Percentiles rank a stretch among this genome's conserved stretches.
phyloP scores from a whole-genome alignment of 305 asterid genomes.

The Fraxinus baroniana region DNA sequence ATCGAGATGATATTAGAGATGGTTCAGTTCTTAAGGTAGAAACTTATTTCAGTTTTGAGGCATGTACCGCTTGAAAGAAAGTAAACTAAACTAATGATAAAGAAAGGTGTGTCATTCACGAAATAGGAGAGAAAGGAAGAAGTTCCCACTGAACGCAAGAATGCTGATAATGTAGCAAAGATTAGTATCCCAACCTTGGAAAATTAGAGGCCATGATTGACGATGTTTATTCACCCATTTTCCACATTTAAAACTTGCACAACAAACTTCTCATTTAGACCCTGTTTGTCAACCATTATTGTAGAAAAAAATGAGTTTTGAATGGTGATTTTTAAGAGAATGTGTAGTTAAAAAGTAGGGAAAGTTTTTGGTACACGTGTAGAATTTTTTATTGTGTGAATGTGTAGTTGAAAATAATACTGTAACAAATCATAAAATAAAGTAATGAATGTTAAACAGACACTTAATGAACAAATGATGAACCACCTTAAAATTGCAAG shows the following conservation, averaged over 20 bases:
- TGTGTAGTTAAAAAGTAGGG: no score
- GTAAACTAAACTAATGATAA: background rate
- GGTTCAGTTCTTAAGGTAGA: background rate
- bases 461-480: background rate
- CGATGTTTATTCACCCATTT: background rate
- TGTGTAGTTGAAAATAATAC: no score
- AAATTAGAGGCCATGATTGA: background rate
- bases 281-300: no score
- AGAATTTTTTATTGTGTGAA: no score
- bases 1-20: constrained; percentile 16
- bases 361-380: no score
- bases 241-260: background rate
- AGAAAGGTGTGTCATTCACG: background rate
- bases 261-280: background rate
- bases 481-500: background rate
- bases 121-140: background rate
- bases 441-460: no score
- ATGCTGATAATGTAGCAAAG: background rate
- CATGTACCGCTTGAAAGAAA: no score
- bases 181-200: background rate
- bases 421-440: no score
- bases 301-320: no score
- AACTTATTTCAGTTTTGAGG: background rate
- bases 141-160: background rate
- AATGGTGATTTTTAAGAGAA: no score